These are phyloP conservation scores for Prunus fruticosa DNA, from an alignment of 306 rosid species.

Conservation along the genomic window DNA sequence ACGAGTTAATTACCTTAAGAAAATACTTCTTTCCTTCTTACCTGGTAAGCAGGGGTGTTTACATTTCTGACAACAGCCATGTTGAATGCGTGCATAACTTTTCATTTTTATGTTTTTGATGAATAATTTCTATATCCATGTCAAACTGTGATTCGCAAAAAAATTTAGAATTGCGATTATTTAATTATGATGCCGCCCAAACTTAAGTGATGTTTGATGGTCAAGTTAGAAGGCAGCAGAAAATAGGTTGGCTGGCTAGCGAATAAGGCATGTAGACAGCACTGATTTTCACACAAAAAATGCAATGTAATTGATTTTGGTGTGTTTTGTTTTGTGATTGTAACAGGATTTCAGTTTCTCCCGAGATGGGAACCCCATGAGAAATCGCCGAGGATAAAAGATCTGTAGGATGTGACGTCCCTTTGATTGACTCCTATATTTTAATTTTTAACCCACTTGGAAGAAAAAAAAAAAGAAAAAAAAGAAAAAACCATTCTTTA, in stretches of 20 bases:
- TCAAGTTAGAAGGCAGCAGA: no score
- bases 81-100: no score
- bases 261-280: background rate
- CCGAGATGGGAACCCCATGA: slow-evolving; percentile 57
- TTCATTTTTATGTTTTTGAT: no score
- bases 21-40: no score
- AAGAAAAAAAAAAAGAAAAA: slow-evolving; percentile 28
- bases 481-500: background rate
- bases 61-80: fast-evolving
- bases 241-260: no score
- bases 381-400: slow-evolving; percentile 65
- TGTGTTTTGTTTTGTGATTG: slow-evolving; percentile 36
- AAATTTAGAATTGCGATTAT: background rate
- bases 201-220: no score
- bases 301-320: background rate
- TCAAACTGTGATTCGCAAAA: fast-evolving
- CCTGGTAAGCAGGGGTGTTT: fast-evolving
- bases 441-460: slow-evolving; percentile 38
- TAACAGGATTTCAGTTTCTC: slow-evolving; percentile 46
- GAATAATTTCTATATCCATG: fast-evolving
- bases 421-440: slow-evolving; percentile 36
- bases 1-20: no score
- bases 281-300: slow-evolving; percentile 21
- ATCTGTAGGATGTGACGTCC: slow-evolving; percentile 67
- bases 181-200: background rate